These are phyloP conservation scores for Kwoniella sp. DNA, from an alignment of 768 basidiomycete species.

Conservation along the genomic window DNA sequence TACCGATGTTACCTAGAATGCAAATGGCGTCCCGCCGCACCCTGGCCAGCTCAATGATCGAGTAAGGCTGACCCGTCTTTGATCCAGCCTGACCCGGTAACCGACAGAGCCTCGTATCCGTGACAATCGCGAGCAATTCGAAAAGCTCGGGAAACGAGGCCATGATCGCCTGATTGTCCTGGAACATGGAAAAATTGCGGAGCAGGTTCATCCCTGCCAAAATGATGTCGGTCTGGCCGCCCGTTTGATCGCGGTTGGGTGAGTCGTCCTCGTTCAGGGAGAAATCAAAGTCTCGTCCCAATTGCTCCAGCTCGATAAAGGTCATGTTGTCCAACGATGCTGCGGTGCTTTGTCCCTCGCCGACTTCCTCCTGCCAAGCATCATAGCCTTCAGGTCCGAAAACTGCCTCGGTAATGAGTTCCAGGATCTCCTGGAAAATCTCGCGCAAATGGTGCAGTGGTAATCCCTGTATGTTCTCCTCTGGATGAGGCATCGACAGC, in stretches of 20 bases:
- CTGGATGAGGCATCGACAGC: slow-evolving; percentile 48
- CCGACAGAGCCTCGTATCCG: slow-evolving; percentile 52
- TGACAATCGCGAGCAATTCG: slow-evolving; percentile 66
- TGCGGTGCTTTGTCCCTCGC: slow-evolving; percentile 2
- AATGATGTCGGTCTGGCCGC: slow-evolving; percentile 66
- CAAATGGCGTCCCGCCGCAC: slow-evolving; percentile 73
- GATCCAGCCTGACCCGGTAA: slow-evolving; percentile 24
- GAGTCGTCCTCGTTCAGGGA: slow-evolving; percentile 50
- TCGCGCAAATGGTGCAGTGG: slow-evolving; percentile 67
- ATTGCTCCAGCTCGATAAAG: slow-evolving; percentile 61
- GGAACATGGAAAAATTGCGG: slow-evolving; percentile 74
- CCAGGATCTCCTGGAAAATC: slow-evolving; percentile 77
- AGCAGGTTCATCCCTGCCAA: slow-evolving; percentile 71
- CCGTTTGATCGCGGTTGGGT: slow-evolving; percentile 53
- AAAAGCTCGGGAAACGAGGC: slow-evolving; percentile 63
- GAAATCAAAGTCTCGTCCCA: slow-evolving; percentile 54
- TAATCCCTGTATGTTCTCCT: slow-evolving; percentile 41
- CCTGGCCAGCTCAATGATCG: slow-evolving; percentile 65
- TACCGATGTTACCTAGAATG: slow-evolving; percentile 63
- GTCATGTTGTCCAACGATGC: slow-evolving; percentile 58
- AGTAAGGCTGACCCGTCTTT: slow-evolving; percentile 56
- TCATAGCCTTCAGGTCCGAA: slow-evolving; percentile 54
- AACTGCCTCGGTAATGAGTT: slow-evolving; percentile 76
- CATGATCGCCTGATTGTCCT: slow-evolving; percentile 67
- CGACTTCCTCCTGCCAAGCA: slow-evolving; percentile 46